Base-by-base conservation (phyloP, 441 rosid species). In the Breynia disticha region DNA sequence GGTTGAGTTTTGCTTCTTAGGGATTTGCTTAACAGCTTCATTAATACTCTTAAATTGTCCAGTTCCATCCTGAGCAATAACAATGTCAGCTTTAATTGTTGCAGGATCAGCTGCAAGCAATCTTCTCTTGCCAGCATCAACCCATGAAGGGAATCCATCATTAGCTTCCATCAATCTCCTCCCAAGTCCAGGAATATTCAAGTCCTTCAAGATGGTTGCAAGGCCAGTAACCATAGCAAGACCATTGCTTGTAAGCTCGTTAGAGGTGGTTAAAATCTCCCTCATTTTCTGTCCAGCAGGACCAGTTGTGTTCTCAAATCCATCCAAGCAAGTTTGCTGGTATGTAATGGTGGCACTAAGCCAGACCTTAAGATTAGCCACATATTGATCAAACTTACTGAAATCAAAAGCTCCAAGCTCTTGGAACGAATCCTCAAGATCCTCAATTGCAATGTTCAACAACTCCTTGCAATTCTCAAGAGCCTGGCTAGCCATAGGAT, bases 31-130 rank as follows among this genome's bases (percentile, higher is more conserved):
- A 9, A 91, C 19, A 6, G 96, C 93, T 12, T 80, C 87, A 0
- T 45, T n/a, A 52, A 91, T 73, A 12, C 82, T 82, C 63, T 65
- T 84, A 51, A 64, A 86, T 46, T 86, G 76, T 2, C 91, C 94
- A 50, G 75, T 86, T 41, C 89, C 89, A 19, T 87, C 96, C 65
- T 71, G 57, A 32, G 95, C 95, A 24, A 87, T 91, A 1, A 72
- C 63, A 0, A 73, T 72, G 46, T 86, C 68, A 35, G 95, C 61
- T 46, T 70, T 76, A 10, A 79, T 50, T 0, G 46, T 54, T 8
- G 59, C 55, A 1, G 70, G 49, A 19, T 60, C 51, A 3, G 46
- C 69, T 0, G 43, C 61, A 19, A 84, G 78, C 44, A 79, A 77
- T 12, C 46, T 61, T 20, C 84, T 60, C 38, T 65, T 65, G 15